Evolutionary conservation across 768 basidiomycete genomes (phyloP).

Genomic region (Sarcomyxa edulis): DNA sequence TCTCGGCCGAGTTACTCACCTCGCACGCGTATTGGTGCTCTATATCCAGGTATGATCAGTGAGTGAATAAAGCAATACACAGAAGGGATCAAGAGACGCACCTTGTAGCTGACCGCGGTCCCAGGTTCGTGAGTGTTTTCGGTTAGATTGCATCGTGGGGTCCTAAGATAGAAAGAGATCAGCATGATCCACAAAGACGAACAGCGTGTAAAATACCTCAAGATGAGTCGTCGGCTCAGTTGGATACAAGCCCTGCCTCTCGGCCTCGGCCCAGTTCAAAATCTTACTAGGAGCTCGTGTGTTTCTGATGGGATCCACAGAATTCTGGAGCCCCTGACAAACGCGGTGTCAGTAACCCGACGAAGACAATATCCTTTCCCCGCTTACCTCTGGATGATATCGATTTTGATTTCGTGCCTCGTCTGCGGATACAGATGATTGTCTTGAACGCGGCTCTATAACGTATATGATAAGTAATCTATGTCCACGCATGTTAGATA

Average conservation of each 20-base stretch:
- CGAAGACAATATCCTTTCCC: slow-evolving; percentile 7
- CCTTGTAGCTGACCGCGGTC: slow-evolving; percentile 47
- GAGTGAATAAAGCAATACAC: slow-evolving; percentile 6
- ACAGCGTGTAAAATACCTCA: slow-evolving; percentile 29
- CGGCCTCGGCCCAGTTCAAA: slow-evolving; percentile 42
- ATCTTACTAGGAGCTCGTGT: slow-evolving; percentile 34
- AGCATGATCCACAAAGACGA: slow-evolving; percentile 1
- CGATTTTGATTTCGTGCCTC: slow-evolving; percentile 40
- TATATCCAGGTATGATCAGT: slow-evolving; percentile 9
- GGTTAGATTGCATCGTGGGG: slow-evolving; percentile 30
- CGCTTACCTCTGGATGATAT: slow-evolving; percentile 38
- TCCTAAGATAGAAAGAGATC: slow-evolving; percentile 24
- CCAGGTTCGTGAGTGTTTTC: slow-evolving; percentile 64
- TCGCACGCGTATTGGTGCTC: slow-evolving; percentile 44
- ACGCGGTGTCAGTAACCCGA: neutral
- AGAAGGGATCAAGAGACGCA: slow-evolving; percentile 15
- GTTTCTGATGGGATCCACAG: slow-evolving; percentile 35
- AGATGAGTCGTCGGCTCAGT: slow-evolving; percentile 36
- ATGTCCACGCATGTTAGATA: neutral
- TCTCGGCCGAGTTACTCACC: slow-evolving; percentile 22
- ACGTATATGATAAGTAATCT: slow-evolving; percentile 4
- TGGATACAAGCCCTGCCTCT: slow-evolving; percentile 36
- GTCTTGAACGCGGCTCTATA: slow-evolving; percentile 40
- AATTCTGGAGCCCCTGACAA: slow-evolving; percentile 30
- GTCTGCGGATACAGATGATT: slow-evolving; percentile 47